Percentiles rank a stretch among this genome's conserved stretches.
phyloP scores from a whole-genome alignment of 768 basidiomycete genomes.

The Tylopilus felleus region DNA sequence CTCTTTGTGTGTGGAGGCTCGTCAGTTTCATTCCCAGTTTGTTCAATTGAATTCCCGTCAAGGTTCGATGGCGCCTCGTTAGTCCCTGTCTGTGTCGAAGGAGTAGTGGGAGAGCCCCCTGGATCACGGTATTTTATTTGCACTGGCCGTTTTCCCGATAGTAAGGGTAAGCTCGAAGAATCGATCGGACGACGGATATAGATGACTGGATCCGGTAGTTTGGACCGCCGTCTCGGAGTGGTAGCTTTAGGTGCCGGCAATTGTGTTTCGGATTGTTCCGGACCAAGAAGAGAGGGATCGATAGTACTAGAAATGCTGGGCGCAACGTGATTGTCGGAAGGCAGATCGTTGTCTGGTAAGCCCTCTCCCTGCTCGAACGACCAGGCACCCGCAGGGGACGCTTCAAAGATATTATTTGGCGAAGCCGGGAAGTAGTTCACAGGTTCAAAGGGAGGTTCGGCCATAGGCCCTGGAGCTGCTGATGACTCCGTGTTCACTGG shows the following conservation, averaged over 20 bases:
- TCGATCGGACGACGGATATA: constrained; percentile 31
- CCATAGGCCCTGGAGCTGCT: neutral
- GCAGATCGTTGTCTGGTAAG: neutral
- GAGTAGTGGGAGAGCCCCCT: neutral
- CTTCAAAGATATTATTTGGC: constrained; percentile 2
- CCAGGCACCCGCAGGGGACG: constrained; percentile 3
- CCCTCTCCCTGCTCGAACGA: constrained; percentile 3
- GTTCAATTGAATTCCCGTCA: neutral
- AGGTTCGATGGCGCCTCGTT: neutral
- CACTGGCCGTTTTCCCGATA: constrained; percentile 23
- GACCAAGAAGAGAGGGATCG: constrained; percentile 30
- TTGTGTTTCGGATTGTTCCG: constrained; percentile 2
- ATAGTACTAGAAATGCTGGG: constrained; percentile 19
- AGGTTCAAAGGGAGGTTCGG: neutral
- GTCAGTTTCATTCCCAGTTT: neutral
- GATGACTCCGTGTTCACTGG: neutral
- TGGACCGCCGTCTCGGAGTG: constrained; percentile 7
- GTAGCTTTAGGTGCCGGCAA: neutral
- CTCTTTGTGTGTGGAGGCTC: neutral
- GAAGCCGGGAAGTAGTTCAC: constrained; percentile 2
- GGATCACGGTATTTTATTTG: constrained; percentile 31
- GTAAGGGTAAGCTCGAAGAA: constrained; percentile 16
- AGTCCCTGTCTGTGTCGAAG: neutral
- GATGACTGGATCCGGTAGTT: constrained; percentile 25
- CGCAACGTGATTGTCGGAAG: neutral